Base-by-base conservation (phyloP, 495 filamentous ascomycete genomes). In the Apodospora peruviana region DNA sequence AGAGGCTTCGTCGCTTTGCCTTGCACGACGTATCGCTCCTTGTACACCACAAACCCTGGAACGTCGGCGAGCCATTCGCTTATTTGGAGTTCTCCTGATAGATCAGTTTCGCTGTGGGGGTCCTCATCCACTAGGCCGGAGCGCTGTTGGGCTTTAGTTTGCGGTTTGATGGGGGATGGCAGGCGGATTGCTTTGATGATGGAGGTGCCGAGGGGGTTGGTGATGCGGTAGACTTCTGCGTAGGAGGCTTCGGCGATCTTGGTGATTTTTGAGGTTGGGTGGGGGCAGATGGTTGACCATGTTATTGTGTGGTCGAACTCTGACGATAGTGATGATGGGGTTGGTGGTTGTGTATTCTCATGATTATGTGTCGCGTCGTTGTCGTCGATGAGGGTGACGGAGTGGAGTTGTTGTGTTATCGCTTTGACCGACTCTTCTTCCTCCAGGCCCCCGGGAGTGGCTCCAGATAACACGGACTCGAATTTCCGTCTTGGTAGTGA, bases 1-100 rank as follows among this genome's bases (percentile, higher is more conserved):
- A 93, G 81, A 0, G 71, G 65, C 23, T 70, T 66, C 8, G 85
- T 78, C 9, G 87, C 82, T 16, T 77, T 77, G 0, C 90, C 90
- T 55, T 81, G 69, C 0, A 95, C 72, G 7, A 96, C 71, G 39
- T 86, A 82, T 5, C 86, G 78, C 38, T 86, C 83, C 57, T 90
- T 81, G 69, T 91, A 91, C n/a, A 84, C 76, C n/a, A 89, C 87
- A 64, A 94, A 96, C n/a, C 90, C 90, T 2, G 88, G 88, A 37
- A 91, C 82, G 16, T 81, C 78, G 40, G 86, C 82, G 19, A 96
- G 77, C 47, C 78, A 83, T 48, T 88, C 83, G 17, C 91, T 82
- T 47, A 93, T 84, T 46, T 75, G 75, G 18, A 91, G 72, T 61
- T 96, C 90, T 0, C 79, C 65, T 9, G 53, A 48, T 39, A 72